Evolutionary conservation across 371 early-diverging fungal species (phyloP).

Genomic region (Mucor indicus): DNA sequence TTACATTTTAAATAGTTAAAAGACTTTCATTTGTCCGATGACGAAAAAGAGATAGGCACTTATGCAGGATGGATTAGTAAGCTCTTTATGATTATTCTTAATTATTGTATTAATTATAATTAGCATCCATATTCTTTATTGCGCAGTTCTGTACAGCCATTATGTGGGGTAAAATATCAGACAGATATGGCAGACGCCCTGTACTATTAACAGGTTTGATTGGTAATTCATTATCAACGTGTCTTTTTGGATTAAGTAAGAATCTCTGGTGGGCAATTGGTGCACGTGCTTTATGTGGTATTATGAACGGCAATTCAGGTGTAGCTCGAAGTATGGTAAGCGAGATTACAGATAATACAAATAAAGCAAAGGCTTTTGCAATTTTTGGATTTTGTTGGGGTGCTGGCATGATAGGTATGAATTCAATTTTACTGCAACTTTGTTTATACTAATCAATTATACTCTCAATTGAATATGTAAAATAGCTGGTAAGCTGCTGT

Average conservation of each 20-base stretch:
- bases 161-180: slow-evolving; percentile 56
- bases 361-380: slow-evolving; percentile 67
- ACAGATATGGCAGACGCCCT: slow-evolving; percentile 75
- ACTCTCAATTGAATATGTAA: no score
- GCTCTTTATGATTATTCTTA: not conserved
- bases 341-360: slow-evolving; percentile 83
- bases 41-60: slow-evolving; percentile 61
- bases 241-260: slow-evolving; percentile 77
- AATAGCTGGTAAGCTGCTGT: slow-evolving; percentile 24
- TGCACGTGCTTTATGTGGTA: slow-evolving; percentile 71
- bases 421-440: no score
- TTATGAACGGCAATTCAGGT: slow-evolving; percentile 82
- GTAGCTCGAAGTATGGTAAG: slow-evolving; percentile 83
- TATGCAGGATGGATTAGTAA: slow-evolving; percentile 67
- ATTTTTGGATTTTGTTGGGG: slow-evolving; percentile 71
- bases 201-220: slow-evolving; percentile 74
- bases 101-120: not conserved
- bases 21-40: slow-evolving; percentile 58
- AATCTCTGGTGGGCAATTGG: slow-evolving; percentile 64
- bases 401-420: slow-evolving; percentile 57
- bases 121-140: slow-evolving; percentile 52
- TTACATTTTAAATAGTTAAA: slow-evolving; percentile 31
- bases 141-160: slow-evolving; percentile 57
- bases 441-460: not conserved
- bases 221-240: slow-evolving; percentile 66